Conservation (phyloP, 768 basidiomycete species). For the Amanita fuliginea region DNA sequence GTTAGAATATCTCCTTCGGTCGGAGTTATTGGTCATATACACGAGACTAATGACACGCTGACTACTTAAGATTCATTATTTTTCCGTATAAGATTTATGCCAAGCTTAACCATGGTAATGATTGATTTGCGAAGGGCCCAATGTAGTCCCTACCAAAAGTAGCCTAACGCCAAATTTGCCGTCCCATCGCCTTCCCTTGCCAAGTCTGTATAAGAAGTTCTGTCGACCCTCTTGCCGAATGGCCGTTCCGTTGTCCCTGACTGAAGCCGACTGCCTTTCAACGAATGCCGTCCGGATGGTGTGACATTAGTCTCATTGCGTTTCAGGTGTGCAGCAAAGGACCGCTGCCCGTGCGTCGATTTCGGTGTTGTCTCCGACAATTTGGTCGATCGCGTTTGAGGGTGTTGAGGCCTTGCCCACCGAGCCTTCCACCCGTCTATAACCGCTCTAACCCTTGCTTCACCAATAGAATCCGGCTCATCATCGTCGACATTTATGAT, state of each 20-base stretch:
- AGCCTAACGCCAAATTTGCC: neutral
- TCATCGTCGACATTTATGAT: conserved; percentile 18
- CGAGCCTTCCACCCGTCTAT: conserved; percentile 20
- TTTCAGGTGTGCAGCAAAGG: conserved; percentile 16
- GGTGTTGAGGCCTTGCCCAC: conserved; percentile 11
- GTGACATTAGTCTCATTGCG: conserved; percentile 37
- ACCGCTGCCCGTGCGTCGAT: conserved; percentile 13
- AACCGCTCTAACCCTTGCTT: conserved; percentile 13
- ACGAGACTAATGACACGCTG: neutral
- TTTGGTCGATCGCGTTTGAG: neutral
- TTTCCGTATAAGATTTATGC: neutral
- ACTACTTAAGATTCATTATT: neutral
- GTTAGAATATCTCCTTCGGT: neutral
- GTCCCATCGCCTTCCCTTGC: neutral
- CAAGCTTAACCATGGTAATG: neutral
- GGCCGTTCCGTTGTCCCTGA: neutral
- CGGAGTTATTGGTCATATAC: conserved; percentile 3
- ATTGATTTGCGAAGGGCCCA: neutral
- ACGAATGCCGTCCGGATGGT: conserved; percentile 25
- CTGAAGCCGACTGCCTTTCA: neutral
- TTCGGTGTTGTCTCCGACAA: conserved; percentile 12
- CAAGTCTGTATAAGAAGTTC: neutral
- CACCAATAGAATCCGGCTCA: conserved; percentile 9
- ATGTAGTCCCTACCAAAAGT: neutral
- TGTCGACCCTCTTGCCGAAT: neutral